These are phyloP conservation scores for Avena atlantica DNA, from an alignment of 176 grass and related monocot species.

Conservation along the genomic window DNA sequence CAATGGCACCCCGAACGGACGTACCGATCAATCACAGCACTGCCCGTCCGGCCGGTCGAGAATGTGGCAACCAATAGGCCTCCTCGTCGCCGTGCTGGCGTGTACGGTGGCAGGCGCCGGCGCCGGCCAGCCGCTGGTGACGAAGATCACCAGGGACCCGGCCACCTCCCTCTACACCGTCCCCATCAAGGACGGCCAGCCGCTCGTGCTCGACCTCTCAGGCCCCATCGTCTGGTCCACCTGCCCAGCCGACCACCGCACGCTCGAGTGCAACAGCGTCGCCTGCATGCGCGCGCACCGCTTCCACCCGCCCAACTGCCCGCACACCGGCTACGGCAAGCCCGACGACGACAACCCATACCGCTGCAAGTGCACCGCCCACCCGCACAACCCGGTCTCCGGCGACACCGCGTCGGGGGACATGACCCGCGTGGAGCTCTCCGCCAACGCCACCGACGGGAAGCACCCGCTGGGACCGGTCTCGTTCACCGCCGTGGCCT, in stretches of 20 bases:
- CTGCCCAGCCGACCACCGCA: conserved; percentile 40
- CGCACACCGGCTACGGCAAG: conserved; percentile 41
- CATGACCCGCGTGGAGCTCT: no score
- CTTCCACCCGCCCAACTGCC: conserved; percentile 52
- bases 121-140: conserved; percentile 21
- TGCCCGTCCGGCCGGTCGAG: no score
- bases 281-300: conserved; percentile 49
- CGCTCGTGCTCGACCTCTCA: conserved; percentile 61
- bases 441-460: conserved; percentile 43
- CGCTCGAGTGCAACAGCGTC: conserved; percentile 42
- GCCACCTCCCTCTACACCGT: conserved; percentile 45
- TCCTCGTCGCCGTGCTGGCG: neutral
- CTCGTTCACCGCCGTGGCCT: conserved; percentile 29
- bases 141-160: conserved; percentile 51
- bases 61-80: neutral
- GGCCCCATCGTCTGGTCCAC: conserved; percentile 56
- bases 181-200: conserved; percentile 13
- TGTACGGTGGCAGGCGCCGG: neutral
- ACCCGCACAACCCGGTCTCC: conserved; percentile 54
- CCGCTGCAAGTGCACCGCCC: neutral
- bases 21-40: no score
- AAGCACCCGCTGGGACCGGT: conserved; percentile 47
- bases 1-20: neutral
- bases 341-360: neutral
- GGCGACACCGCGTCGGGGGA: neutral